Conservation (phyloP, 2,329 filamentous ascomycete genomes). For the Talaromyces sp. region DNA sequence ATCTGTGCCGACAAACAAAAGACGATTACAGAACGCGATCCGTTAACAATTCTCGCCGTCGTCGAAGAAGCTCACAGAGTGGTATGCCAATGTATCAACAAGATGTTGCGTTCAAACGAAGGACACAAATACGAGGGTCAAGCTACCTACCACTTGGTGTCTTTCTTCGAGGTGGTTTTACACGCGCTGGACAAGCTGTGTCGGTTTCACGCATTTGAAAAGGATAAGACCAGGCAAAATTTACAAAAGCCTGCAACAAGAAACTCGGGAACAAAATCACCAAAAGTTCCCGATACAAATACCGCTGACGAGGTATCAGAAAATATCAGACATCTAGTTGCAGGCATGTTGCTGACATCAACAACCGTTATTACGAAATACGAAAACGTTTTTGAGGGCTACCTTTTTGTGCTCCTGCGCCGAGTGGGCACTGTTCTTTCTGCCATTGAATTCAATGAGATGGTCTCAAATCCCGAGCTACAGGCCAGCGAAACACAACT, state of each 20-base stretch:
- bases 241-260: slow-evolving; percentile 10
- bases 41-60: slow-evolving; percentile 15
- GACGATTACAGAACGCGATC: slow-evolving; percentile 1
- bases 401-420: slow-evolving; percentile 32
- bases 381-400: slow-evolving; percentile 36
- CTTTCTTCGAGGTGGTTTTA: slow-evolving; percentile 27
- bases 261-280: not conserved
- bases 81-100: slow-evolving; percentile 24
- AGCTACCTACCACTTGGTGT: slow-evolving; percentile 29
- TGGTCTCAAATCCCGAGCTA: slow-evolving; percentile 22
- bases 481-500: slow-evolving; percentile 19
- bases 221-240: not conserved
- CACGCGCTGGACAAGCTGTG: slow-evolving; percentile 22
- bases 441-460: slow-evolving; percentile 34
- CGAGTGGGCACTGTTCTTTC: slow-evolving; percentile 38
- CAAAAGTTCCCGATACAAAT: not conserved
- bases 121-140: slow-evolving; percentile 15
- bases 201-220: slow-evolving; percentile 13
- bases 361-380: slow-evolving; percentile 22
- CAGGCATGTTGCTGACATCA: slow-evolving; percentile 26
- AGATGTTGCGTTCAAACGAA: slow-evolving; percentile 16
- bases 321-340: slow-evolving; percentile 22
- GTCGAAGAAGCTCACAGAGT: slow-evolving; percentile 22
- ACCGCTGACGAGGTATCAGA: slow-evolving; percentile 16
- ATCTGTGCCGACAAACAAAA: slow-evolving; percentile 8